A percentile compares a stretch with the other conserved stretches of the same genome.
These are phyloP conservation scores for Penicillium parvum DNA, from an alignment of 495 filamentous ascomycete genomes.

Conservation along the genomic window DNA sequence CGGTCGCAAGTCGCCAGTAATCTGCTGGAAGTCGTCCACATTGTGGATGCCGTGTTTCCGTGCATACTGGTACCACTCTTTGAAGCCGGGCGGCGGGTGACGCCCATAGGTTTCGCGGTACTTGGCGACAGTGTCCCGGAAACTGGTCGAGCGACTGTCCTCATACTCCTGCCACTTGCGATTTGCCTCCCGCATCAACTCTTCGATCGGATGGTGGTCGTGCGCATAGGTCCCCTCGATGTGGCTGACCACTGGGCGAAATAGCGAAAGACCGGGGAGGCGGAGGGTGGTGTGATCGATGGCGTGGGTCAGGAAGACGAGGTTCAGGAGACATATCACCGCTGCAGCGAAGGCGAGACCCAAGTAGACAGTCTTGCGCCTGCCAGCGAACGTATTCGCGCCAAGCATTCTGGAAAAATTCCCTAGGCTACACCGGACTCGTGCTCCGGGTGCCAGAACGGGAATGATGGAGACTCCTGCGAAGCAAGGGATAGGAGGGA, in stretches of 20 bases:
- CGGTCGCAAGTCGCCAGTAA: constrained; percentile 64
- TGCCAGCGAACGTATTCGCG: constrained; percentile 8
- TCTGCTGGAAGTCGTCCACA: constrained; percentile 70
- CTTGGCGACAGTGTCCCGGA: constrained; percentile 54
- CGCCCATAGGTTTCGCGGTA: constrained; percentile 61
- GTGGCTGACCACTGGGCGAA: constrained; percentile 1
- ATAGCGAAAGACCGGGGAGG: constrained; percentile 5
- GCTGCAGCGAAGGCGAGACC: constrained; percentile 8
- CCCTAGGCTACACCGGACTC: constrained; percentile 1
- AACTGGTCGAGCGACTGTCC: constrained; percentile 16
- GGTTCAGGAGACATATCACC: constrained; percentile 12
- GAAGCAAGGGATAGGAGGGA: constrained; percentile 1
- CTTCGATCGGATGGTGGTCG: constrained; percentile 17
- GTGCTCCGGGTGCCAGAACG: constrained; percentile 1
- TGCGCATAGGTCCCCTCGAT: constrained; percentile 11
- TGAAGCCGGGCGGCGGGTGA: constrained; percentile 70
- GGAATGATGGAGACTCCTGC: background rate
- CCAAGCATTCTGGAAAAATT: constrained; percentile 13
- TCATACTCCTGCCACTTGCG: constrained; percentile 15
- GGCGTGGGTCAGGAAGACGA: constrained; percentile 9
- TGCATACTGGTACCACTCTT: constrained; percentile 65
- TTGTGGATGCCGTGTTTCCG: constrained; percentile 53
- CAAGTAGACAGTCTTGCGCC: constrained; percentile 15
- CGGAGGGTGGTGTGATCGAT: constrained; percentile 8
- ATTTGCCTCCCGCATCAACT: constrained; percentile 17